Conservation (phyloP, 2,329 filamentous ascomycete species). For the Neonectria sp. region DNA sequence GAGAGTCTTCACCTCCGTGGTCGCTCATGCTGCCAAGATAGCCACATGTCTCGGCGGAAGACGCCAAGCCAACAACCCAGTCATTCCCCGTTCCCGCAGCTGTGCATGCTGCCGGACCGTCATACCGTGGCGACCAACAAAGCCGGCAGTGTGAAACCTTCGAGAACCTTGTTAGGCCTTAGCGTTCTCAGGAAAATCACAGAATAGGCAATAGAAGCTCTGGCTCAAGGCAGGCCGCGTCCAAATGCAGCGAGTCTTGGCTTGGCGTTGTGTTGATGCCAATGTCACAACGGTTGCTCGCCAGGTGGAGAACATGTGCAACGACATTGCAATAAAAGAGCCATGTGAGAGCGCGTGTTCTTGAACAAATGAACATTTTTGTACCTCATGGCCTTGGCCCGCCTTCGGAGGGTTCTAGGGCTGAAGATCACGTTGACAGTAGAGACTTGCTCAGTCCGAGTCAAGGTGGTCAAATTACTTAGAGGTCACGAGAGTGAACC, state of each 20-base stretch:
- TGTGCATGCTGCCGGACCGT: not conserved
- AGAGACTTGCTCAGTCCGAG: not conserved
- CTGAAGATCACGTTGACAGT: not conserved
- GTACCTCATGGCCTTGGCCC: constrained; percentile 6
- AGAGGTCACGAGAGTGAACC: not conserved
- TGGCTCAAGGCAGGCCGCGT: too few relatives aligned
- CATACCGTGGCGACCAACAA: not conserved
- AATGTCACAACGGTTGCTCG: too few relatives aligned
- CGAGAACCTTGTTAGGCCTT: not conserved
- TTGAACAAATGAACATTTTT: too few relatives aligned
- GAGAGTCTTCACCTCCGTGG: not conserved
- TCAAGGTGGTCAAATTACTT: not conserved
- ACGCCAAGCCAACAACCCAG: not conserved
- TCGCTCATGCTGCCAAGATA: not conserved
- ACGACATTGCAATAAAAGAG: too few relatives aligned
- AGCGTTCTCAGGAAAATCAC: not conserved
- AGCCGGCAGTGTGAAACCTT: not conserved
- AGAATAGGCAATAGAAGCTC: not conserved
- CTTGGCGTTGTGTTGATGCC: too few relatives aligned
- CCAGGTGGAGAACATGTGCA: too few relatives aligned
- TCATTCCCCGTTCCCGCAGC: not conserved
- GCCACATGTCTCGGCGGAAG: not conserved
- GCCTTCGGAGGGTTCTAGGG: too few relatives aligned
- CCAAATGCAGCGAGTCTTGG: too few relatives aligned
- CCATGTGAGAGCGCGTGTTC: too few relatives aligned